Base-by-base conservation (phyloP, 164 flowering plant species). In the Tetrastigma voinierianum region DNA sequence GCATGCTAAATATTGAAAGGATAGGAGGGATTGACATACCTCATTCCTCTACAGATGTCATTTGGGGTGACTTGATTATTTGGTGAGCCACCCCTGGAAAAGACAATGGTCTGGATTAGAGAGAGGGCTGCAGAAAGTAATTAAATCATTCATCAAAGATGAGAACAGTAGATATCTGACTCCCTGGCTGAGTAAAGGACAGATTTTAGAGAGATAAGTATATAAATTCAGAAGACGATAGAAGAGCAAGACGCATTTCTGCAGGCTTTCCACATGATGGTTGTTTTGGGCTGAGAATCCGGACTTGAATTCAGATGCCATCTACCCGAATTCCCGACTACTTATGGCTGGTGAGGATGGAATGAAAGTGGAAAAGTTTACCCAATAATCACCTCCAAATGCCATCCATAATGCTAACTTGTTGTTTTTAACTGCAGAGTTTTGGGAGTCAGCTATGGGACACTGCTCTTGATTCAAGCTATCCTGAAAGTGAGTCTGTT, bases 261-360 rank as follows among this genome's bases (percentile, higher is more conserved):
- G 12, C 24, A 81, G 83, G 81, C 69, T 14, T 44, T 82, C 14
- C 80, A 76, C 62, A 84, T 84, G 87, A 84, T 84, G 56, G 80
- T 80, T 67, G 82, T 85, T n/a, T 53, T 84, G 85, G 87, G 82
- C 59, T 1, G 87, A 84, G 72, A 77, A 84, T 52, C 84, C 87
- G 7, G 60, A 73, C 24, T 79, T 83, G 0, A 80, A 79, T 46
- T 64, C 40, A 4, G 2, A 25, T 25, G 40, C 68, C 10, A 79
- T 81, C 66, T 81, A 81, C 78, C 84, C 15, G 75, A 83, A 48
- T 70, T 81, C 48, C 81, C 87, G 84, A 83, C 61, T 83, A 73
- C 46, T n/a, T 83, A 21, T 83, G 87, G 84, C 73, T 83, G 15
- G 82, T 80, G 83, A 82, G 73, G 85, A 82, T 74, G 86, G 86